Base-by-base conservation (phyloP, 352 stramenopile genomes). In the Pythium aristosporum region DNA sequence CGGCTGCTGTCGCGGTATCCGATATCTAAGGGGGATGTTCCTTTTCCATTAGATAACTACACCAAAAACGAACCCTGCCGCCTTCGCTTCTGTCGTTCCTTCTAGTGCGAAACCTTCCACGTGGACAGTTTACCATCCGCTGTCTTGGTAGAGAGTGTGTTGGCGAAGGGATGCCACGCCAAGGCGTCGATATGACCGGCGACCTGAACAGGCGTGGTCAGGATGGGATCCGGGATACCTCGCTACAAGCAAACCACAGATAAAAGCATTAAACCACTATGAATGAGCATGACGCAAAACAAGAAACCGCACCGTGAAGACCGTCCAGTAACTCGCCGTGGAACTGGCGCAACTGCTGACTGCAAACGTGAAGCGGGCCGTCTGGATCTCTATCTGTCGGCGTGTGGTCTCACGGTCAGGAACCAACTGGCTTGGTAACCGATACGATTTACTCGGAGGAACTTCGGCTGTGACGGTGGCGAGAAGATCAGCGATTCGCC, bases 71-170 rank as follows among this genome's bases (percentile, higher is more conserved):
- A 28, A 28, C 4, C 25, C 25, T 4, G 25, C 25, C 25, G 25
- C 25, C 25, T 28, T 28, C 25, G 4, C 25, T 28, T 28, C 25
- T 28, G 25, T 28, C 25, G 25, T 28, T 28, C 25, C 25, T 28
- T 28, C 36, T 44, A 52, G 9, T 54, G 23, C 2, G 25, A 28
- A 8, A 69, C 28, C 13, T 59, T 63, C 62, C 54, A 69, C 39
- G 30, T 42, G 16, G 36, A 6, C 4, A 69, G 48, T 39, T 59
- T 53, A 5, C 42, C 42, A 7, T 25, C 13, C 7, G 28, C 7
- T 15, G 62, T 63, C n/a, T 44, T 42, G 15, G 32, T 47, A 25
- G 54, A 23, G 21, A 69, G 43, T 13, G 36, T 28, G 18, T 43
- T 25, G 3, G 34, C 39, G 0, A 48, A 0, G 0, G 62, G 55